phyloP scores from a whole-genome alignment of 2,329 filamentous ascomycete genomes.

The Colletotrichum sp. region DNA sequence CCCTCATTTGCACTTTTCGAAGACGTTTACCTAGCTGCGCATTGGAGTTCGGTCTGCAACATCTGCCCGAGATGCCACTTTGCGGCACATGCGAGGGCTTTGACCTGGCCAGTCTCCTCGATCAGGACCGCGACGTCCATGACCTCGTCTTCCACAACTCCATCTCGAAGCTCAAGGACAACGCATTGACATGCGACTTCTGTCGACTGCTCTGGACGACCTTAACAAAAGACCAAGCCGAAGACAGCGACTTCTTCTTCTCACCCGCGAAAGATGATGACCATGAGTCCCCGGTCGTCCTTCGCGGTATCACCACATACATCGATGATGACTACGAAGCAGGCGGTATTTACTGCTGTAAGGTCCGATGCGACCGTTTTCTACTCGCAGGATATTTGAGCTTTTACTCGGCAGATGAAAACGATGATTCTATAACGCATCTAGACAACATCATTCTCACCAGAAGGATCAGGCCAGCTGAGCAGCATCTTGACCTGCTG shows the following conservation, averaged over 20 bases:
- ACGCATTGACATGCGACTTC: not conserved
- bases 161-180: not conserved
- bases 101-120: not conserved
- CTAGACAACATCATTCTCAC: not conserved
- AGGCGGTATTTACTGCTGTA: not conserved
- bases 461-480: not conserved
- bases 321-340: not conserved
- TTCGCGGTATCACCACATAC: not conserved
- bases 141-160: not conserved
- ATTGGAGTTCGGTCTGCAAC: no score
- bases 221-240: not conserved
- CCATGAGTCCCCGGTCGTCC: not conserved
- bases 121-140: not conserved
- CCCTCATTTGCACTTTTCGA: no score
- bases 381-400: not conserved
- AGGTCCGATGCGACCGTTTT: not conserved
- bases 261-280: accelerated
- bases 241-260: accelerated
- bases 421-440: no score
- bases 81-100: not conserved
- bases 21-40: no score
- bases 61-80: no score
- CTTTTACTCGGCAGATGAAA: not conserved
- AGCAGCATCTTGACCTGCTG: not conserved
- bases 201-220: not conserved